phyloP scores from a whole-genome alignment of 768 basidiomycete genomes.

The Myochromella boudieri region DNA sequence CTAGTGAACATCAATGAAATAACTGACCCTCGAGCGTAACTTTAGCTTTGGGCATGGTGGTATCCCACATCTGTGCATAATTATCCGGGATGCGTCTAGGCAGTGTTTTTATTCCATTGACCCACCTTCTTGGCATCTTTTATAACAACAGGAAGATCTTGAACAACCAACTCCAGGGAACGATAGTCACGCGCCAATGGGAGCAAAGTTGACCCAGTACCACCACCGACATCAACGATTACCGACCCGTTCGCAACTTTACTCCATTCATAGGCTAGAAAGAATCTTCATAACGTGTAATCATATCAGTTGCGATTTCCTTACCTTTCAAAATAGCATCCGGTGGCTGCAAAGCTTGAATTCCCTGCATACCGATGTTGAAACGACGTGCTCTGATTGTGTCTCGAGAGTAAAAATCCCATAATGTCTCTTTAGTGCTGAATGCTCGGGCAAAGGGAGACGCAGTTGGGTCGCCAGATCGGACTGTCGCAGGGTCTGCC shows the following conservation, averaged over 20 bases:
- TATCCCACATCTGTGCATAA: neutral
- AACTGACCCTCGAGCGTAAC: neutral
- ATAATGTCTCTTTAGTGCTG: neutral
- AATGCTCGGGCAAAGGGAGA: neutral
- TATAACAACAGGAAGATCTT: neutral
- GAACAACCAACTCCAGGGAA: neutral
- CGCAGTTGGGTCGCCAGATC: neutral
- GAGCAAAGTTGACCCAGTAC: neutral
- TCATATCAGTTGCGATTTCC: too few species aligned
- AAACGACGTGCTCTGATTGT: neutral
- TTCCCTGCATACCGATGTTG: too few species aligned
- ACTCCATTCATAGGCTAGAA: neutral
- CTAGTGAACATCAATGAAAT: too few species aligned
- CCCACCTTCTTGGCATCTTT: neutral
- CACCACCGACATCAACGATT: neutral
- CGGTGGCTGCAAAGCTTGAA: too few species aligned
- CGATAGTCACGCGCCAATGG: neutral
- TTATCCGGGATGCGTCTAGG: conserved; percentile 20
- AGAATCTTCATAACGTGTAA: neutral
- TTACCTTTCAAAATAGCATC: too few species aligned
- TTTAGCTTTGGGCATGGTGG: neutral
- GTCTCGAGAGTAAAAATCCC: neutral
- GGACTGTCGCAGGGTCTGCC: too few species aligned
- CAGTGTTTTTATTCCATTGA: conserved; percentile 19
- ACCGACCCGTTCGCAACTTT: neutral